phyloP scores from a whole-genome alignment of 148 eudicot species.

The Nyssa sinensis region DNA sequence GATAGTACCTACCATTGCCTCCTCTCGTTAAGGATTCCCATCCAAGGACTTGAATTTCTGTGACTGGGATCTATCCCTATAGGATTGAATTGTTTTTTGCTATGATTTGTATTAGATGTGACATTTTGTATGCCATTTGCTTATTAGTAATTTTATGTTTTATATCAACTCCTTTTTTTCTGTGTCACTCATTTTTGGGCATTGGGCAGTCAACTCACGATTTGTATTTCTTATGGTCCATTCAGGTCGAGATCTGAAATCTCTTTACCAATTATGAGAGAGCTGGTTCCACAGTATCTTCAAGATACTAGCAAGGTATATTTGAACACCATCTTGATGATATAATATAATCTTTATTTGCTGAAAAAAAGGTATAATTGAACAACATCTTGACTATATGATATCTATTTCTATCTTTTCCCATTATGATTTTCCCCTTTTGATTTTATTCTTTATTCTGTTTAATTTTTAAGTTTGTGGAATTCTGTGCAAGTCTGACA shows the following conservation, averaged over 20 bases:
- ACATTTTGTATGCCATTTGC: not conserved
- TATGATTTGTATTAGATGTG: not conserved
- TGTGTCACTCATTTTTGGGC: not conserved
- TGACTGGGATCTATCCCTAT: not conserved
- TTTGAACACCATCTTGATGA: not conserved
- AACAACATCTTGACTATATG: not conserved
- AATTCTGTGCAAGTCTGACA: not conserved
- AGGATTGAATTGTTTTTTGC: not conserved
- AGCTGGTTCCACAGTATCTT: slow-evolving; percentile 97
- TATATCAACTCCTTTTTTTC: not conserved
- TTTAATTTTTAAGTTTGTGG: not conserved
- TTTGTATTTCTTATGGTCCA: not conserved
- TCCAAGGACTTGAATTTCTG: not conserved
- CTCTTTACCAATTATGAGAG: slow-evolving; percentile 81
- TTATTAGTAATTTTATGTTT: not conserved
- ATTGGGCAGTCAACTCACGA: not conserved
- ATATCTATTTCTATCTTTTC: not conserved
- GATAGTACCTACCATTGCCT: not conserved
- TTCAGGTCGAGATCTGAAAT: slow-evolving; percentile 89
- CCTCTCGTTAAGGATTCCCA: not conserved
- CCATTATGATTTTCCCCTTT: not conserved
- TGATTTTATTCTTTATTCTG: not conserved
- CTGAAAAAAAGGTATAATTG: slow-evolving; percentile 44
- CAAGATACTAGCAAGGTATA: slow-evolving; percentile 91
- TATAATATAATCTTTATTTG: not conserved